Evolutionary conservation across 1,139 yeast genomes (phyloP).

Genomic region (Pichia sp.): DNA sequence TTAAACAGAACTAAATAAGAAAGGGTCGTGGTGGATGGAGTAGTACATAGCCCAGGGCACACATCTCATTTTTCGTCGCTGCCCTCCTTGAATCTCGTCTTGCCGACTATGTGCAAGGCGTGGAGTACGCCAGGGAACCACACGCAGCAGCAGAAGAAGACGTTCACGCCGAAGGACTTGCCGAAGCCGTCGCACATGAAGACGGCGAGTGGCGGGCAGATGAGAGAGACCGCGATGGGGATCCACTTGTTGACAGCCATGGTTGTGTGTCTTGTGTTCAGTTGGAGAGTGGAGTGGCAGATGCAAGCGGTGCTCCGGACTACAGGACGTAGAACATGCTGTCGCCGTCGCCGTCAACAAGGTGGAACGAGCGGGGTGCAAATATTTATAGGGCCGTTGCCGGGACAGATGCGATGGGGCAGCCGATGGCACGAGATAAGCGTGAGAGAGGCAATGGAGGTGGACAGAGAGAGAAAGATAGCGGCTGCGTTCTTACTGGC

Average conservation of each 20-base stretch:
- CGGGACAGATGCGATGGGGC: too few relatives aligned
- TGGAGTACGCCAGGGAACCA: conserved; percentile 78
- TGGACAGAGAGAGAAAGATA: neutral
- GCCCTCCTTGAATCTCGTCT: conserved; percentile 10
- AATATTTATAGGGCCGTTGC: too few relatives aligned
- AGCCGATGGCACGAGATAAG: too few relatives aligned
- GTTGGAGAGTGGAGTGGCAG: too few relatives aligned
- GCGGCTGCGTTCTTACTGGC: neutral
- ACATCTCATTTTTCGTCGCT: neutral
- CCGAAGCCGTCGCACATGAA: conserved; percentile 62
- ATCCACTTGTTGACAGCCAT: conserved; percentile 14
- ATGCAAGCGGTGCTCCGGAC: too few relatives aligned
- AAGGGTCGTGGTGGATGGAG: too few relatives aligned
- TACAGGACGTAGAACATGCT: too few relatives aligned
- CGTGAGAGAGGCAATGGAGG: too few relatives aligned
- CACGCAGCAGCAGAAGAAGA: conserved; percentile 55
- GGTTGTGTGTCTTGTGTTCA: neutral
- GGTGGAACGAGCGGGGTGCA: too few relatives aligned
- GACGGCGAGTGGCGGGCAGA: conserved; percentile 72
- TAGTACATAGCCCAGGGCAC: neutral
- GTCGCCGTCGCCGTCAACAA: too few relatives aligned
- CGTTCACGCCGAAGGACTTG: conserved; percentile 57
- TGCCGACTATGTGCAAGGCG: conserved; percentile 56
- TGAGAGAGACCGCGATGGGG: conserved; percentile 40
- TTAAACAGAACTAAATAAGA: neutral